Base-by-base conservation (phyloP, 169 alveolate species). In the Cryptosporidium viatorum region DNA sequence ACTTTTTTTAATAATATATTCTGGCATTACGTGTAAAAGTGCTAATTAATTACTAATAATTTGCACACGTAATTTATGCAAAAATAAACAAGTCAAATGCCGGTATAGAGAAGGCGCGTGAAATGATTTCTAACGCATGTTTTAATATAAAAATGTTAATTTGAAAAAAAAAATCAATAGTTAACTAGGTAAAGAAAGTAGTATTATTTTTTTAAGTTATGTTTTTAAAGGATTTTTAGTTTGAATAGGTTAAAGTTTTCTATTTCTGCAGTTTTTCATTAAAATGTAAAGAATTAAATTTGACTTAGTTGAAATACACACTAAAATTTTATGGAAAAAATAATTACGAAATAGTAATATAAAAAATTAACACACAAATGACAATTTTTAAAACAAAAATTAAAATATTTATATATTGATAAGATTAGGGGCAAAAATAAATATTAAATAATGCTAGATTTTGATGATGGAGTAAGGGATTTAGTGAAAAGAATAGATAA, bases 401-500 rank as follows among this genome's bases (percentile, higher is more conserved):
- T 41, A 7, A 65, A 37, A 26, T 55, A 55, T 23, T 55, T 55
- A 55, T 7, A 26, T 9, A 55, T 8, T 41, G 16, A 41, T 12
- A 41, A 26, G 23, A 55, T 55, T 23, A 55, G 35, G n/a, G 8
- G 7, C 3, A 3, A 23, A 26, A 55, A 26, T 12, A 26, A 55
- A 55, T 55, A 55, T 55, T 23, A 26, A 59, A 73, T 12, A 52
- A 73, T 73, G 86, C 48, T 73, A 4, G 86, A 73, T 59, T 73
- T 73, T 51, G 86, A 73, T 18, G 51, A 73, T 55, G 86, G 86
- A 37, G 51, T 73, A 12, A 51, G 68, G 39, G 86, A 73, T 73
- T 52, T 73, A 35, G 86, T 80, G 31, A 59, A 80, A 59, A 80
- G 89, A 62, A 65, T 80, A 62, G 89, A 80, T 35, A 80, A 59